Conservation (phyloP, 2,329 filamentous ascomycete species). For the Aspergillus sp. region DNA sequence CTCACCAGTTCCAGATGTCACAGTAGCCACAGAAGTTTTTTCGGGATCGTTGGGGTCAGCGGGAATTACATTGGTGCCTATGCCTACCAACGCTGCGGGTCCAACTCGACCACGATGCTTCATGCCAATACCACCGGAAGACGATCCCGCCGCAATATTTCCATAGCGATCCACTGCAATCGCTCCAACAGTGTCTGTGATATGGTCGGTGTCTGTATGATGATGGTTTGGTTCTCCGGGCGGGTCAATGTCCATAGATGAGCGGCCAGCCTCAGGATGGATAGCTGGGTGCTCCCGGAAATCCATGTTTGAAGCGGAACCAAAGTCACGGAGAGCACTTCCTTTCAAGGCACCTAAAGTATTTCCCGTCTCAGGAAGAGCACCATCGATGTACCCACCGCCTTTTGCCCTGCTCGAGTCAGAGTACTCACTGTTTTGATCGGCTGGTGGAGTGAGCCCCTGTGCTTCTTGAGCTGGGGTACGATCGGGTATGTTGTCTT, state of each 20-base stretch:
- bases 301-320: not conserved
- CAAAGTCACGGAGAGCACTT: not conserved
- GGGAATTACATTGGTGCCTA: constrained; percentile 87
- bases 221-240: not conserved
- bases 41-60: constrained; percentile 65
- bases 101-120: constrained; percentile 90
- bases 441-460: constrained; percentile 1
- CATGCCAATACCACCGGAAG: constrained; percentile 97
- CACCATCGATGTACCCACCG: constrained; percentile 5
- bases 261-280: too few relatives aligned
- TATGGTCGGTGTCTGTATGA: constrained; percentile 50
- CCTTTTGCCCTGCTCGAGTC: constrained; percentile 1
- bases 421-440: not conserved
- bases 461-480: not conserved
- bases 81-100: constrained; percentile 85
- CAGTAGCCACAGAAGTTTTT: constrained; percentile 67
- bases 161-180: constrained; percentile 86
- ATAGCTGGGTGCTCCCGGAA: not conserved
- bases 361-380: not conserved
- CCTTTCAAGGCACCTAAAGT: too few relatives aligned
- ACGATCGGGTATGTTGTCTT: not conserved
- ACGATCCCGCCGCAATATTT: constrained; percentile 88
- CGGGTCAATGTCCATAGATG: not conserved
- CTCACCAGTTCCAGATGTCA: constrained; percentile 92
- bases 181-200: constrained; percentile 93